These are phyloP conservation scores for Crucihimalaya himalaica DNA, from an alignment of 345 rosid genomes.

Conservation along the genomic window DNA sequence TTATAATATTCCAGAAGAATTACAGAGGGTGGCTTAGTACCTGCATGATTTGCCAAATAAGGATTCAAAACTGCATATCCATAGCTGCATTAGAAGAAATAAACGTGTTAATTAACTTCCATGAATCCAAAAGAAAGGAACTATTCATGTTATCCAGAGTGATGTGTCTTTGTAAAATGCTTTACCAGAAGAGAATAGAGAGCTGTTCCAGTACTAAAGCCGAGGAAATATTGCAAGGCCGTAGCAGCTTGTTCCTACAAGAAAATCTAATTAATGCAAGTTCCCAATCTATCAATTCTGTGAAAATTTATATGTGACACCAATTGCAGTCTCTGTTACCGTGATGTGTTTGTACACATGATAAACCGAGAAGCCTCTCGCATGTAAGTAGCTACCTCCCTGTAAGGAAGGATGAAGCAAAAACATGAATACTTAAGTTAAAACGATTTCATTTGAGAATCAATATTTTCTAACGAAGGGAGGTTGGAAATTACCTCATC, in stretches of 20 bases:
- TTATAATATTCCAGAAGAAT: neutral
- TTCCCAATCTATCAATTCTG: conserved; percentile 22
- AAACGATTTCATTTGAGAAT: neutral
- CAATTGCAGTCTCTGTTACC: conserved; percentile 43
- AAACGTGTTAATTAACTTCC: conserved; percentile 1
- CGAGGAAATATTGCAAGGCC: conserved; percentile 78
- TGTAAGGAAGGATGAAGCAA: conserved; percentile 34
- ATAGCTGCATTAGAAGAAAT: conserved; percentile 51
- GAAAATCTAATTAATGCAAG: conserved; percentile 15
- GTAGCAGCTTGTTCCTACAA: conserved; percentile 77
- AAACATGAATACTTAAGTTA: conserved; percentile 2
- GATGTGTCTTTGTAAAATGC: conserved; percentile 1
- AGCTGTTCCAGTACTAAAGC: conserved; percentile 57
- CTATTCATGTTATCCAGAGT: conserved; percentile 17
- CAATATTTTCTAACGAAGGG: neutral
- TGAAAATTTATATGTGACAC: neutral
- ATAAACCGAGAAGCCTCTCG: conserved; percentile 74
- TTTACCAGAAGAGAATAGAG: conserved; percentile 72
- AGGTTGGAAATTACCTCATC: conserved; percentile 68
- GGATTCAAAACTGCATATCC: conserved; percentile 84
- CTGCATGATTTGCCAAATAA: conserved; percentile 73
- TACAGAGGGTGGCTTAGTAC: conserved; percentile 39
- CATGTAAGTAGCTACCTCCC: conserved; percentile 90
- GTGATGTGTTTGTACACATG: conserved; percentile 71
- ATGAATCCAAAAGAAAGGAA: conserved; percentile 22